Base-by-base conservation (phyloP, 371 early-diverging fungal genomes). In the Haplosporangium sp. region DNA sequence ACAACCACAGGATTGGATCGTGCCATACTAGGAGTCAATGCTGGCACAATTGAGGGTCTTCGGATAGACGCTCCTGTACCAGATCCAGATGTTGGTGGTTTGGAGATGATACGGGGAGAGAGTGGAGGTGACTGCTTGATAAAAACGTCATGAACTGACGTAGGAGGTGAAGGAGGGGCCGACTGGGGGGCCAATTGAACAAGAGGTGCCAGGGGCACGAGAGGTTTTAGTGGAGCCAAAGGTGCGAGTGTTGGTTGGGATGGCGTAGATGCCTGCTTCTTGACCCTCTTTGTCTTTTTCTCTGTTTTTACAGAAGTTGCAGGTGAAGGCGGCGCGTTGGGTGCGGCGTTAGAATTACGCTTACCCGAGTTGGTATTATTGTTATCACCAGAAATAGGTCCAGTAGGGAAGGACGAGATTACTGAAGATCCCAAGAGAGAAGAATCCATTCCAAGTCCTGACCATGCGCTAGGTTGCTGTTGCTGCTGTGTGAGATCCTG, bases 161-260 rank as follows among this genome's bases (percentile, higher is more conserved):
- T 69, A 9, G 81, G 81, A 15, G 81, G 81, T n/a, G 81, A 79
- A n/a, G 61, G 81, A 11, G 81, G 81, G 2, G 74, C 55, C n/a
- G 77, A 69, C 44, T 71, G 67, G 13, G 74, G 74, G 2, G 78
- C 78, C 40, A 72, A 56, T 2, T 66, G 74, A n/a, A 73, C 73
- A 27, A 74, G 50, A 10, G 81, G 71, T 4, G 65, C 69, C 10
- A 69, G 38, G 19, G 76, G 61, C 40, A 61, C 42, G 15, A 74
- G 61, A 0, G 76, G 70, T 15, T 62, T 67, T 7, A 75, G 50
- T 0, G 76, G 69, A 9, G 64, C 65, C 42, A 69, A 52, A 5
- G 76, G 60, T 8, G 63, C 62, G 42, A 65, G 60, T n/a, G 70
- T 61, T 10, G 71, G 68, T 55, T 67, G 68, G 38, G 71, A 13